Percentiles rank a stretch among this genome's conserved stretches.
phyloP scores from a whole-genome alignment of 208 protist species.

The Leishmania arabica region DNA sequence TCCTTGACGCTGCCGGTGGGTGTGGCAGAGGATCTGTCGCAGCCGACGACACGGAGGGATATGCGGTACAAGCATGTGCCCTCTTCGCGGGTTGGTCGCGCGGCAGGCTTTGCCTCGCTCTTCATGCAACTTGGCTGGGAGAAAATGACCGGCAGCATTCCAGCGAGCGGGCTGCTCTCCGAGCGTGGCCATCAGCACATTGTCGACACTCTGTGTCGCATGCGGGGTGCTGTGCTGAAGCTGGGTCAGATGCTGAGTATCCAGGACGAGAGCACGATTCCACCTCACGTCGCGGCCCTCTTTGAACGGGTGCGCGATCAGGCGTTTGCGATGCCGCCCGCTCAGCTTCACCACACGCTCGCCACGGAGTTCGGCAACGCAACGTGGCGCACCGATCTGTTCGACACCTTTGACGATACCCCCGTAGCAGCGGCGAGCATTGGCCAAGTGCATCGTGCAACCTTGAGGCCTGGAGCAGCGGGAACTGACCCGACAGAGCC shows the following conservation, averaged over 20 bases:
- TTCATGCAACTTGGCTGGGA: constrained; percentile 77
- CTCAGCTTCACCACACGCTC: constrained; percentile 66
- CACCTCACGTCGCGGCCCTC: constrained; percentile 65
- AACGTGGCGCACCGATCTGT: constrained; percentile 59
- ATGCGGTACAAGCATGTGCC: constrained; percentile 62
- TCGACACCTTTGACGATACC: constrained; percentile 82
- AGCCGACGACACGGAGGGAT: neutral
- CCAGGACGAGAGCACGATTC: constrained; percentile 80
- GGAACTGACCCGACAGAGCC: constrained; percentile 29
- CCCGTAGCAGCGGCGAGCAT: constrained; percentile 97
- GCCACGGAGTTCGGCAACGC: constrained; percentile 40
- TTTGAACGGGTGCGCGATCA: constrained; percentile 87
- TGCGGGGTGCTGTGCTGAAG: constrained; percentile 94
- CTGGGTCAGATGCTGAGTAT: constrained; percentile 97
- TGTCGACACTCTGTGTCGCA: constrained; percentile 94
- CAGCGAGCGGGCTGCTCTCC: constrained; percentile 47
- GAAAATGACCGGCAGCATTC: constrained; percentile 34
- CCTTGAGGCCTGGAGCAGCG: constrained; percentile 51
- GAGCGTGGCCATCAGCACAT: constrained; percentile 71
- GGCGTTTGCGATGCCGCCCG: constrained; percentile 83
- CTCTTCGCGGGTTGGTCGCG: constrained; percentile 55
- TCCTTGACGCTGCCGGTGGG: constrained; percentile 6
- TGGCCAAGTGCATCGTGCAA: constrained; percentile 93
- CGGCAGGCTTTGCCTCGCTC: constrained; percentile 69
- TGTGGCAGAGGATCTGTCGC: constrained; percentile 25